phyloP scores from a whole-genome alignment of 2,329 filamentous ascomycete species.

The Aspergillus sojae region DNA sequence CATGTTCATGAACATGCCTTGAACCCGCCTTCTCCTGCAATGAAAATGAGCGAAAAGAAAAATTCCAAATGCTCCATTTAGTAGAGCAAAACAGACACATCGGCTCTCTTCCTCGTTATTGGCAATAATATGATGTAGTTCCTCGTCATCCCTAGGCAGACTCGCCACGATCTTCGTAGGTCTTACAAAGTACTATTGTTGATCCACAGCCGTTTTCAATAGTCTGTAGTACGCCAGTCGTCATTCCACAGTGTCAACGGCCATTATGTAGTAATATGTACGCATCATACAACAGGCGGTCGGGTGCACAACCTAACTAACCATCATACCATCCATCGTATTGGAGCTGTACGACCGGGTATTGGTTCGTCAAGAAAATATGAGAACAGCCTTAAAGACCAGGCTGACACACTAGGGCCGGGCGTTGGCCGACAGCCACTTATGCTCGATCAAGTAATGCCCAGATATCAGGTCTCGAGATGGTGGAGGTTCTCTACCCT shows the following conservation, averaged over 20 bases:
- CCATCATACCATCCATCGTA: slow-evolving; percentile 3
- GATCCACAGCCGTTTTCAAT: slow-evolving; percentile 5
- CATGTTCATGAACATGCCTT: neutral
- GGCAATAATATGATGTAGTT: neutral
- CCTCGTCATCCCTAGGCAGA: neutral
- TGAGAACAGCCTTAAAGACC: slow-evolving; percentile 10
- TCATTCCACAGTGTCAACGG: neutral
- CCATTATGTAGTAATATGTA: neutral
- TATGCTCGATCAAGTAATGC: slow-evolving; percentile 7
- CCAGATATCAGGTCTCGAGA: slow-evolving; percentile 14
- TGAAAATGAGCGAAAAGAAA: neutral
- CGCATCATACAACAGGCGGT: slow-evolving; percentile 3
- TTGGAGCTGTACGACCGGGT: neutral
- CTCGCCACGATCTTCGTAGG: slow-evolving; percentile 8
- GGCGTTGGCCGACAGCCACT: slow-evolving; percentile 15
- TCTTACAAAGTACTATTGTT: no score
- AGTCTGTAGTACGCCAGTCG: neutral
- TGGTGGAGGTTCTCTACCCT: slow-evolving; percentile 6
- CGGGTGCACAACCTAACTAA: neutral
- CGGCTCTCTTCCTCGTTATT: neutral
- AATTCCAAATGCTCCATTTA: neutral
- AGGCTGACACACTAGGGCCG: slow-evolving; percentile 11
- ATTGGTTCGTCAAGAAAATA: neutral
- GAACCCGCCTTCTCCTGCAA: neutral
- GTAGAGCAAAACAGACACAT: neutral